Percentiles rank a stretch among this genome's conserved stretches.
Conservation (phyloP, 2,329 filamentous ascomycete genomes). For the Microascus cirrosus region DNA sequence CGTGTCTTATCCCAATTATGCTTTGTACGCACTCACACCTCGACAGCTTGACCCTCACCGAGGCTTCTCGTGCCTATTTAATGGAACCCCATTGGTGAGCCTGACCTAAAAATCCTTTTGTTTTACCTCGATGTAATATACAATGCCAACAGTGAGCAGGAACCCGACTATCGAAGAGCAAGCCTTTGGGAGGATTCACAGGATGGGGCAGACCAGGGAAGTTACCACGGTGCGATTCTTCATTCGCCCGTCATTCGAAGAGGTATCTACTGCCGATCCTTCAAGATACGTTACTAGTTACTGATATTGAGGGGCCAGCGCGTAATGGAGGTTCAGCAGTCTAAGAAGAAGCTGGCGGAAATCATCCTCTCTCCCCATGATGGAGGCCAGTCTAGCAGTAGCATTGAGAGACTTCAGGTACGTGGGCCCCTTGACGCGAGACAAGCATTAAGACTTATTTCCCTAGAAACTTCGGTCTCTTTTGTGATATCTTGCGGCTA, state of each 20-base stretch:
- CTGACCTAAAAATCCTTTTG: background rate
- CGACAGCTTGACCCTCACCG: conserved; percentile 31
- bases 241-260: conserved; percentile 24
- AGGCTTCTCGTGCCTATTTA: conserved; percentile 32
- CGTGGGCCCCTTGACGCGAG: background rate
- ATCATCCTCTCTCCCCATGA: conserved; percentile 4
- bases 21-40: background rate
- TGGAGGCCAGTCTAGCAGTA: background rate
- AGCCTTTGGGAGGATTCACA: conserved; percentile 25
- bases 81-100: conserved; percentile 37
- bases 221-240: conserved; percentile 25
- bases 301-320: background rate
- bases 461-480: background rate
- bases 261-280: conserved; percentile 10
- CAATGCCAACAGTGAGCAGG: conserved; percentile 11
- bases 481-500: background rate
- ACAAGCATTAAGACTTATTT: background rate
- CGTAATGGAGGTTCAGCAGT: conserved; percentile 5
- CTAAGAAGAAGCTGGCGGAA: conserved; percentile 4
- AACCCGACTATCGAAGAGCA: conserved; percentile 32
- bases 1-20: conserved; percentile 9
- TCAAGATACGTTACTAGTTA: background rate
- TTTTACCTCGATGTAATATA: background rate
- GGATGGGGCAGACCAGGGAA: conserved; percentile 20
- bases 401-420: background rate